These are phyloP conservation scores for Vachellia collinsii DNA, from an alignment of 306 rosid species.

Conservation along the genomic window DNA sequence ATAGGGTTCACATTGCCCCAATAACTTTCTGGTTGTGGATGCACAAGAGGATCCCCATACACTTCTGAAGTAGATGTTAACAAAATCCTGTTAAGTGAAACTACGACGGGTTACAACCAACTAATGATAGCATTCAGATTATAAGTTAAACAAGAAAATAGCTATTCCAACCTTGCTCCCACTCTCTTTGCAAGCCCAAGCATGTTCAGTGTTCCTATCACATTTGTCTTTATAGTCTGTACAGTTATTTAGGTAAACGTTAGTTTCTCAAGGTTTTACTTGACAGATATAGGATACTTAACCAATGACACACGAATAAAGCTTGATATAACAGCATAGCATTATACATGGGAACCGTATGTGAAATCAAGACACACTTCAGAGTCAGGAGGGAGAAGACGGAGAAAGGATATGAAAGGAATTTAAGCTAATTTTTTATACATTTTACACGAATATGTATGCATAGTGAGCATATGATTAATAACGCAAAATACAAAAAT, in stretches of 20 bases:
- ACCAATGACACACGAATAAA: neutral
- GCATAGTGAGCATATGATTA: neutral
- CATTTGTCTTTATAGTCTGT: slow-evolving; percentile 80
- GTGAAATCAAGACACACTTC: neutral
- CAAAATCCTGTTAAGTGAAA: slow-evolving; percentile 55
- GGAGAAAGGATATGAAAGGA: neutral
- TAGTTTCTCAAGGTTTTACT: slow-evolving; percentile 8
- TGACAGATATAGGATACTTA: neutral
- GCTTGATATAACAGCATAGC: neutral
- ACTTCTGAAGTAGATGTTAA: slow-evolving; percentile 80
- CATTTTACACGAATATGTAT: neutral
- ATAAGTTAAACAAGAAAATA: neutral
- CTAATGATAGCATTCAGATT: neutral
- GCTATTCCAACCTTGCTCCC: slow-evolving; percentile 61
- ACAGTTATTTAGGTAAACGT: slow-evolving; percentile 26
- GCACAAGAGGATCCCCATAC: slow-evolving; percentile 76
- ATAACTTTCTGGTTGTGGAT: slow-evolving; percentile 71
- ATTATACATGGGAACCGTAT: neutral
- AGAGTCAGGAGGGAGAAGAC: neutral
- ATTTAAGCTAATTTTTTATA: neutral
- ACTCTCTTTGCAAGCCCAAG: slow-evolving; percentile 81
- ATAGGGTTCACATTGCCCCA: slow-evolving; percentile 85
- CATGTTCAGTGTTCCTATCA: slow-evolving; percentile 76
- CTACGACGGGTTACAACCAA: slow-evolving; percentile 12
- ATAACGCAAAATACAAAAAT: neutral